phyloP scores from a whole-genome alignment of 208 protist species.

The Acanthamoeba castellanii region DNA sequence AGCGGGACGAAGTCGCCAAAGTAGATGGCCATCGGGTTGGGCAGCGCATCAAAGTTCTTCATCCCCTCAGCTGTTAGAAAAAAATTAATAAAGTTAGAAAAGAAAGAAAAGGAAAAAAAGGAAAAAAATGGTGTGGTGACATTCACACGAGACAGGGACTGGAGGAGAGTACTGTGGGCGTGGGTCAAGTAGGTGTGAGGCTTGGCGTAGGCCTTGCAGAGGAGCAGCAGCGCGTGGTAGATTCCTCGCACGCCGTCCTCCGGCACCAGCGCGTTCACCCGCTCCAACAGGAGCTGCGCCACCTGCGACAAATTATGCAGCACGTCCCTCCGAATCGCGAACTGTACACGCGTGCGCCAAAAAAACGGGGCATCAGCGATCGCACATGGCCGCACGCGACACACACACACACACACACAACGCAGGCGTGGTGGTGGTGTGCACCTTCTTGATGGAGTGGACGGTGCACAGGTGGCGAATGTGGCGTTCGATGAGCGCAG shows the following conservation, averaged over 20 bases:
- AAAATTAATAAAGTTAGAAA: neutral
- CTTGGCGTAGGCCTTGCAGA: neutral
- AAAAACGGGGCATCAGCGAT: too few relatives aligned
- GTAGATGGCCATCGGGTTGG: slow-evolving; percentile 72
- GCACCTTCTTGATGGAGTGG: slow-evolving; percentile 52
- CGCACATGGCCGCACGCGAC: too few relatives aligned
- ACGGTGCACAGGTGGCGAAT: slow-evolving; percentile 15
- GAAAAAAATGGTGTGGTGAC: neutral
- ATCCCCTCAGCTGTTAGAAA: neutral
- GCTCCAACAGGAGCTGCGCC: neutral
- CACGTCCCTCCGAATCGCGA: slow-evolving; percentile 26
- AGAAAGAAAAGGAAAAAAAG: neutral
- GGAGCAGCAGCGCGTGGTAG: slow-evolving; percentile 51
- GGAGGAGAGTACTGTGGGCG: neutral
- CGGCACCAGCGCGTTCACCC: neutral
- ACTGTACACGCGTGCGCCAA: neutral
- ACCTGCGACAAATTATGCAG: slow-evolving; percentile 69
- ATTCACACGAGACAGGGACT: neutral
- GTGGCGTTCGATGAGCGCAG: slow-evolving; percentile 37
- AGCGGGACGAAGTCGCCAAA: slow-evolving; percentile 67
- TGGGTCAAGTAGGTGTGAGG: slow-evolving; percentile 6
- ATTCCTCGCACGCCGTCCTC: slow-evolving; percentile 43
- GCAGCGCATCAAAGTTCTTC: slow-evolving; percentile 46
- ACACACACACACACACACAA: too few relatives aligned
- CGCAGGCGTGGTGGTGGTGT: neutral